These are phyloP conservation scores for Apiospora koreana DNA, from an alignment of 2,329 filamentous ascomycete species.

Conservation along the genomic window DNA sequence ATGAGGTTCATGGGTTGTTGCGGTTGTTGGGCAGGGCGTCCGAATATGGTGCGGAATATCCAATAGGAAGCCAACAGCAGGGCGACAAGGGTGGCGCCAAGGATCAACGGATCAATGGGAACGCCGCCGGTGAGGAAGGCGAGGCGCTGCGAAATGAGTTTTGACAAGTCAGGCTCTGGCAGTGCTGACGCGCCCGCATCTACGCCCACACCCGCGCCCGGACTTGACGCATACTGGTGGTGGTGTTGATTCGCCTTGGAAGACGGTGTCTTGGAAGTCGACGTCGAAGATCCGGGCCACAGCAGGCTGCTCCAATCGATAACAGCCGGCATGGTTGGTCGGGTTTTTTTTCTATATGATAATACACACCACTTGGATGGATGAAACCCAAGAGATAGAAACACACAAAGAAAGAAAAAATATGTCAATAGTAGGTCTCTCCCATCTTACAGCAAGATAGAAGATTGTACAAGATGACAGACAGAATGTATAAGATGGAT, in stretches of 20 bases:
- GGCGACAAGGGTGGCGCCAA: background rate
- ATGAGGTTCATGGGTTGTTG: background rate
- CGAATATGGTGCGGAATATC: background rate
- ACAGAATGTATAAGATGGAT: background rate
- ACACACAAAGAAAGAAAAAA: slow-evolving; percentile 1
- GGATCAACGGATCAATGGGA: background rate
- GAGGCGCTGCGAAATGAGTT: background rate
- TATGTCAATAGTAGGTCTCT: background rate
- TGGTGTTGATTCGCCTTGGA: background rate
- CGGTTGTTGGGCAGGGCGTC: background rate
- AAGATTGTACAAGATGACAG: background rate
- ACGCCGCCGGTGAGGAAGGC: background rate
- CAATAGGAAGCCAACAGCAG: background rate
- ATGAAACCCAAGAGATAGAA: background rate
- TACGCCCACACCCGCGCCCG: background rate
- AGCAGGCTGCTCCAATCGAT: slow-evolving; percentile 12
- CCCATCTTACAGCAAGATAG: background rate
- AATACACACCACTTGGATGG: background rate
- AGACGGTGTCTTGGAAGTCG: background rate
- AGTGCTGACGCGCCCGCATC: background rate
- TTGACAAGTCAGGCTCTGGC: background rate
- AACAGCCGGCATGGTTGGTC: slow-evolving; percentile 5
- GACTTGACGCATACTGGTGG: background rate
- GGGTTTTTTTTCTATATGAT: background rate
- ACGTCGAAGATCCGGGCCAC: background rate